Evolutionary conservation across 1,284 basidiomycete species (phyloP).

Genomic region (Ganoderma boninense): DNA sequence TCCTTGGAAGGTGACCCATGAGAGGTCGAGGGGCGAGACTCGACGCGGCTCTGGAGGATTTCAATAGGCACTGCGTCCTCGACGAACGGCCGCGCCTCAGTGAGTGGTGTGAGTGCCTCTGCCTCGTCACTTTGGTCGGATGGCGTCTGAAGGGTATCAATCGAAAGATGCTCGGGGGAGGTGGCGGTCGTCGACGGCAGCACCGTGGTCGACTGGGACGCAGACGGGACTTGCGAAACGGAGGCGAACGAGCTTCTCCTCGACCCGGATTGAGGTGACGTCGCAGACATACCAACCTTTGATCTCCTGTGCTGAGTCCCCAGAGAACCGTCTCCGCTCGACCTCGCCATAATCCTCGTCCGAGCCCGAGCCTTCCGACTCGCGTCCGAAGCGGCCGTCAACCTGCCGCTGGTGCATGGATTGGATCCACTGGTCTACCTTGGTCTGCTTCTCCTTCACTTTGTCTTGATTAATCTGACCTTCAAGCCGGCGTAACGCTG

Average conservation of each 20-base stretch:
- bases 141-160: slow-evolving; percentile 23
- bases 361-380: slow-evolving; percentile 46
- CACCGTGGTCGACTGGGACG: slow-evolving; percentile 1
- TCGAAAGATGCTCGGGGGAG: slow-evolving; percentile 23
- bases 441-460: slow-evolving; percentile 72
- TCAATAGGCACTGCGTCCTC: slow-evolving; percentile 74
- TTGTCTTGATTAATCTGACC: slow-evolving; percentile 81
- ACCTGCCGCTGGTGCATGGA: slow-evolving; percentile 71
- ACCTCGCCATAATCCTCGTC: slow-evolving; percentile 41
- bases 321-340: slow-evolving; percentile 31
- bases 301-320: slow-evolving; percentile 27
- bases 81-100: slow-evolving; percentile 56
- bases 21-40: slow-evolving; percentile 48
- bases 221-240: slow-evolving; percentile 15
- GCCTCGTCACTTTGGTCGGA: slow-evolving; percentile 33
- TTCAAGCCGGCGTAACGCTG: slow-evolving; percentile 79
- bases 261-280: slow-evolving; percentile 24
- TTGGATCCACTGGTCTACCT: slow-evolving; percentile 85
- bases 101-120: slow-evolving; percentile 39
- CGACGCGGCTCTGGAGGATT: slow-evolving; percentile 67
- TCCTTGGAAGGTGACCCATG: slow-evolving; percentile 37
- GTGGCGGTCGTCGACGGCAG: slow-evolving; percentile 12
- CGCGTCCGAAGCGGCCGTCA: slow-evolving; percentile 48
- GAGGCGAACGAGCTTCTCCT: slow-evolving; percentile 29
- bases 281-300: slow-evolving; percentile 24